Percentiles rank a stretch among this genome's conserved stretches.
Evolutionary conservation across 495 filamentous ascomycete species (phyloP).

Genomic region (Aspergillus conjunctus): DNA sequence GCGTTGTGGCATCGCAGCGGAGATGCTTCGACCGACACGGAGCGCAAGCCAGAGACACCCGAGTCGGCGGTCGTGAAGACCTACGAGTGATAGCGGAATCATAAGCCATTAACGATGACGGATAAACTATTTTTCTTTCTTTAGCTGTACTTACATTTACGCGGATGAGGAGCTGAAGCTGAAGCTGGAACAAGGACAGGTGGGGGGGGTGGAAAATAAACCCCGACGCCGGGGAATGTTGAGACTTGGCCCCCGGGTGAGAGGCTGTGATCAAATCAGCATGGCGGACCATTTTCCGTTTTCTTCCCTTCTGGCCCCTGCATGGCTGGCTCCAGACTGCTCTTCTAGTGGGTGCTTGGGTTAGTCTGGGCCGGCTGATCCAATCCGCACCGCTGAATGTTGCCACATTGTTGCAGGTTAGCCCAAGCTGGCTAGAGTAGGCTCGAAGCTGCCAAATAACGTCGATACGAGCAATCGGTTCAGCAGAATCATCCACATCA

Average conservation of each 20-base stretch:
- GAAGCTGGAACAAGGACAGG: not conserved
- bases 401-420: not conserved
- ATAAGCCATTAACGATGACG: not conserved
- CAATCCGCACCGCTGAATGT: not conserved
- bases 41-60: slow-evolving; percentile 28
- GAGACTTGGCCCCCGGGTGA: not conserved
- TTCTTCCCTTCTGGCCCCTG: not conserved
- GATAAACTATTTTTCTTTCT: not conserved
- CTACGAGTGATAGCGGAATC: not conserved
- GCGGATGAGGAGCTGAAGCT: not conserved
- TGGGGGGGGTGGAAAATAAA: not conserved
- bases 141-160: not conserved
- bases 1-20: slow-evolving; percentile 27
- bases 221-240: not conserved
- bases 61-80: slow-evolving; percentile 7
- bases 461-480: too few species aligned
- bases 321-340: not conserved
- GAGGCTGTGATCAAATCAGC: too few species aligned
- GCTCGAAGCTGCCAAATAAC: too few species aligned
- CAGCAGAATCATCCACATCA: too few species aligned
- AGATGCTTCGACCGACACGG: slow-evolving; percentile 30
- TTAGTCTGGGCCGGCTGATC: not conserved
- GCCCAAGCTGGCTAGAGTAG: not conserved
- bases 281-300: not conserved
- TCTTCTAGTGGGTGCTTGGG: not conserved